phyloP scores from a whole-genome alignment of 768 basidiomycete species.

The Hypsizygus marmoreus region DNA sequence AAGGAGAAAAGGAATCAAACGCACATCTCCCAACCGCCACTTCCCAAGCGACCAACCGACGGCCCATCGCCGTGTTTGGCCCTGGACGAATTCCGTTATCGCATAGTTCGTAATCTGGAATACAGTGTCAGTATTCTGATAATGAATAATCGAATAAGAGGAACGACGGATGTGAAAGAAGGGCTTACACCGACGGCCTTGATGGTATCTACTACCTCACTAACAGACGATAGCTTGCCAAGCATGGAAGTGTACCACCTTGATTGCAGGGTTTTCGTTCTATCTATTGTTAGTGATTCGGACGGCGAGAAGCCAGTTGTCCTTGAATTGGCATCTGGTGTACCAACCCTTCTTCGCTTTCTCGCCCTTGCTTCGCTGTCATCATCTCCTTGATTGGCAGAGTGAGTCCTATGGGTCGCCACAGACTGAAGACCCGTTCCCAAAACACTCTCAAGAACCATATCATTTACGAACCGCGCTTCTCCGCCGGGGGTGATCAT shows the following conservation, averaged over 20 bases:
- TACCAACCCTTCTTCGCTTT: too few relatives aligned
- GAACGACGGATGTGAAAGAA: background rate
- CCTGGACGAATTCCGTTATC: constrained; percentile 81
- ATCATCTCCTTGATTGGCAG: too few relatives aligned
- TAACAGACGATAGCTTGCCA: constrained; percentile 80
- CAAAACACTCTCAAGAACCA: constrained; percentile 73
- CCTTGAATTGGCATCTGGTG: too few relatives aligned
- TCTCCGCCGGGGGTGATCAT: constrained; percentile 93
- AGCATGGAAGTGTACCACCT: constrained; percentile 96
- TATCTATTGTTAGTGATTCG: background rate
- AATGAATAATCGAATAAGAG: background rate
- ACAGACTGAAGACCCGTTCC: constrained; percentile 23
- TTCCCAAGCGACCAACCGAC: constrained; percentile 82
- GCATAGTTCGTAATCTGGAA: constrained; percentile 84
- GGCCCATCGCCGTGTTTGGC: constrained; percentile 90
- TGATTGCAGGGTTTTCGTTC: background rate
- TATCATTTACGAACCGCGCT: constrained; percentile 68
- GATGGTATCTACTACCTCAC: constrained; percentile 57
- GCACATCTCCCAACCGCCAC: constrained; percentile 74
- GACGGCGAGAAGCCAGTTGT: too few relatives aligned
- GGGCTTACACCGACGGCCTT: constrained; percentile 35
- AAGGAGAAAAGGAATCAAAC: constrained; percentile 27
- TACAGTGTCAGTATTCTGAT: background rate
- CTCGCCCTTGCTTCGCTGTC: too few relatives aligned
- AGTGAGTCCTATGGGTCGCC: too few relatives aligned